A percentile compares a stretch with the other conserved stretches of the same genome.
These are phyloP conservation scores for Syzygium grande DNA, from an alignment of 345 rosid species.

Conservation along the genomic window DNA sequence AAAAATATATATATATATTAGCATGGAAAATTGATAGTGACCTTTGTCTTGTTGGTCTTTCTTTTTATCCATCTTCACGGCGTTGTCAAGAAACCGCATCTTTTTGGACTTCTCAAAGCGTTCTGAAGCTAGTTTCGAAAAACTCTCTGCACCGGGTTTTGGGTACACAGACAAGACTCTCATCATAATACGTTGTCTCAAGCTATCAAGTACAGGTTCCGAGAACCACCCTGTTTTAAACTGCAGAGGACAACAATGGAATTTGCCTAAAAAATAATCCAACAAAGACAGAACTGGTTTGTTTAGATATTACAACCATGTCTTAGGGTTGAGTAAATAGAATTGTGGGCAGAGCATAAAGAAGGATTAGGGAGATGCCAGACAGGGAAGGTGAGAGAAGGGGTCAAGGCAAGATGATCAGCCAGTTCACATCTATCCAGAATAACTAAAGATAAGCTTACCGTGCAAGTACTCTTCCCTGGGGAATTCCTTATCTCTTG, in stretches of 20 bases:
- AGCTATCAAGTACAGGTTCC: conserved; percentile 52
- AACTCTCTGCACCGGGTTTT: conserved; percentile 54
- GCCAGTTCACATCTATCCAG: background rate
- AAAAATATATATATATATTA: background rate
- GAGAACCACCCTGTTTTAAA: conserved; percentile 89
- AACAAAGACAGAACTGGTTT: background rate
- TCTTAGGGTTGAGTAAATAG: background rate
- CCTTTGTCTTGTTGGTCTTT: conserved; percentile 24
- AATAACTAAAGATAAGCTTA: conserved; percentile 9
- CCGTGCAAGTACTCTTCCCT: conserved; percentile 52
- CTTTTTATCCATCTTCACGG: conserved; percentile 31
- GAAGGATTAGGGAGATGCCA: background rate
- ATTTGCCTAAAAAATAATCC: background rate
- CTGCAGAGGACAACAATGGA: conserved; percentile 32
- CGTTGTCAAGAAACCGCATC: conserved; percentile 32
- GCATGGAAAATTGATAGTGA: background rate
- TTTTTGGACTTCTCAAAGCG: conserved; percentile 77
- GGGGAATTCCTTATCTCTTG: conserved; percentile 82
- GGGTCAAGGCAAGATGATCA: background rate
- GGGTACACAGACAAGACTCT: conserved; percentile 78
- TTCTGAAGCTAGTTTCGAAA: conserved; percentile 54
- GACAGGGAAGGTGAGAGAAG: background rate
- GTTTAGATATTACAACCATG: background rate
- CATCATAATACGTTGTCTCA: conserved; percentile 68
- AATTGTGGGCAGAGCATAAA: background rate